Conservation (phyloP, 495 filamentous ascomycete species). For the Hypoxylon cercidicola region DNA sequence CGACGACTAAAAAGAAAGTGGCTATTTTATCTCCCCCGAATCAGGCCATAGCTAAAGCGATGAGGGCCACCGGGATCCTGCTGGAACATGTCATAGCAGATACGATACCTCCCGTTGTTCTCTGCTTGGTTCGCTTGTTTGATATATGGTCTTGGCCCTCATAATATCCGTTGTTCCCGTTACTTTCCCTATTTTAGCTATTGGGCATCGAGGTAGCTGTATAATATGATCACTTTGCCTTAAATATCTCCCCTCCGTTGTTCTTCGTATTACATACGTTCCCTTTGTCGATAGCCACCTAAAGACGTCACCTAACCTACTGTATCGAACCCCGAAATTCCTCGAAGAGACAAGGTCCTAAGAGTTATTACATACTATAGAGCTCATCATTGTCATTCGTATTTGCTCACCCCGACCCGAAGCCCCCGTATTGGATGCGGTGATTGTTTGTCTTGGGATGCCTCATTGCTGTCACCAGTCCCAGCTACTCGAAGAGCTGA, state of each 20-base stretch:
- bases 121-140: slow-evolving; percentile 35
- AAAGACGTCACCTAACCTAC: neutral
- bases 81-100: slow-evolving; percentile 30
- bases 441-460: slow-evolving; percentile 40
- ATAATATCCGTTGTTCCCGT: slow-evolving; percentile 37
- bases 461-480: slow-evolving; percentile 42
- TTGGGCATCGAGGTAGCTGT: slow-evolving; percentile 28
- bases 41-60: slow-evolving; percentile 25
- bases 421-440: slow-evolving; percentile 17
- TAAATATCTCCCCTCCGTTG: slow-evolving; percentile 1
- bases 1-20: slow-evolving; percentile 9
- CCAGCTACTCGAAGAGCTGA: slow-evolving; percentile 43
- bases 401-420: slow-evolving; percentile 7
- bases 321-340: neutral
- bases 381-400: slow-evolving; percentile 12
- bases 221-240: slow-evolving; percentile 26
- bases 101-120: slow-evolving; percentile 27
- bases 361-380: slow-evolving; percentile 21
- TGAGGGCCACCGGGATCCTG: slow-evolving; percentile 33
- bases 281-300: slow-evolving; percentile 15
- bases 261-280: slow-evolving; percentile 1
- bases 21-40: slow-evolving; percentile 34
- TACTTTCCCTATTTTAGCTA: neutral
- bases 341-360: neutral
- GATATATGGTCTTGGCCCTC: slow-evolving; percentile 35